These are phyloP conservation scores for Rubroboletus satanas DNA, from an alignment of 768 basidiomycete species.

Conservation along the genomic window DNA sequence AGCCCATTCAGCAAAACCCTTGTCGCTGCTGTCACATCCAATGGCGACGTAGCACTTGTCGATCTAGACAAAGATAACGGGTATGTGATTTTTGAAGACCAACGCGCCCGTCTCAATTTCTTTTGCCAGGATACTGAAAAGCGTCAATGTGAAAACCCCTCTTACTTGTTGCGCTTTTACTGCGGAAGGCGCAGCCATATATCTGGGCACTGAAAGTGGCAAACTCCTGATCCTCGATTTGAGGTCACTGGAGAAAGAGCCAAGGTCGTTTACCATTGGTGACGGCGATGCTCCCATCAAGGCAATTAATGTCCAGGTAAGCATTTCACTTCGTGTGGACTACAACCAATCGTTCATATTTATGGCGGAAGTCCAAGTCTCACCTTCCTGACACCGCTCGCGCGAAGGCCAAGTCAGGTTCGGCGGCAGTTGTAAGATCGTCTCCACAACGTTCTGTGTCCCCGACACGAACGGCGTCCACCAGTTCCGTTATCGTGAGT, in stretches of 20 bases:
- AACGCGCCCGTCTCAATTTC: neutral
- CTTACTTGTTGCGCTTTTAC: conserved; percentile 67
- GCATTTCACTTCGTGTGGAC: conserved; percentile 5
- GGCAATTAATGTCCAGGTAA: conserved; percentile 56
- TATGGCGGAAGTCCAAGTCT: conserved; percentile 20
- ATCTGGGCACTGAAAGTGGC: conserved; percentile 61
- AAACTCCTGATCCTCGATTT: conserved; percentile 62
- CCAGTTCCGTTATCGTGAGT: neutral
- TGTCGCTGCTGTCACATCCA: conserved; percentile 52
- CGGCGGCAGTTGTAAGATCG: conserved; percentile 2
- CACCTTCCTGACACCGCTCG: neutral
- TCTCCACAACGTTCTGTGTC: conserved; percentile 9
- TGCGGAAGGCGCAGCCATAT: conserved; percentile 63
- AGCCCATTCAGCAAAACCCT: conserved; percentile 79
- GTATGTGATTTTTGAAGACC: conserved; percentile 35
- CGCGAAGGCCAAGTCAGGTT: conserved; percentile 10
- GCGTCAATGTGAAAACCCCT: conserved; percentile 47
- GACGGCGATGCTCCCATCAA: conserved; percentile 45
- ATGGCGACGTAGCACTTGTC: conserved; percentile 53
- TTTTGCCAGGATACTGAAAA: conserved; percentile 51
- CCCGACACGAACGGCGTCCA: conserved; percentile 8
- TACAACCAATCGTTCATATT: neutral
- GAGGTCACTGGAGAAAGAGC: conserved; percentile 62
- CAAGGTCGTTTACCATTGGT: conserved; percentile 50
- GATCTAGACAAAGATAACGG: conserved; percentile 75